phyloP scores from a whole-genome alignment of 768 basidiomycete species.

The Mycena vitilis region DNA sequence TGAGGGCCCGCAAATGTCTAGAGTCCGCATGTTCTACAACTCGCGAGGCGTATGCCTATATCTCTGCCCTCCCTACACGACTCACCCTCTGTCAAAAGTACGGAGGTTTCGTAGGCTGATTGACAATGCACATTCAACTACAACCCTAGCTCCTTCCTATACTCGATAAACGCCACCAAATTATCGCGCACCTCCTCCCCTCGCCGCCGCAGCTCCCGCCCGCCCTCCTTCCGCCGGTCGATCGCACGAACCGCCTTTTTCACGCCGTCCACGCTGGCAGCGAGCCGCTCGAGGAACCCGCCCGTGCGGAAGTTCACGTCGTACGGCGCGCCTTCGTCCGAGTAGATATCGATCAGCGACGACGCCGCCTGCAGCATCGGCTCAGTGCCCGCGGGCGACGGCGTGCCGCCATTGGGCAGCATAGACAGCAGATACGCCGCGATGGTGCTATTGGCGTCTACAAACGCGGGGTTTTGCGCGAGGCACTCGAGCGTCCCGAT shows the following conservation, averaged over 20 bases:
- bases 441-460: constrained; percentile 80
- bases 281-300: constrained; percentile 65
- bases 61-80: too few relatives aligned
- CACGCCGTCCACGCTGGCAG: constrained; percentile 69
- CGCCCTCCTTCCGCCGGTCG: constrained; percentile 74
- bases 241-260: constrained; percentile 72
- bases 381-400: constrained; percentile 66
- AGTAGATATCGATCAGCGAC: constrained; percentile 92
- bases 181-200: constrained; percentile 86
- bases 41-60: too few relatives aligned
- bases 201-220: constrained; percentile 70
- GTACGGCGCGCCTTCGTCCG: constrained; percentile 84
- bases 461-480: constrained; percentile 72
- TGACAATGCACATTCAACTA: constrained; percentile 32
- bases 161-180: constrained; percentile 79
- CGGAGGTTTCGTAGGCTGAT: too few relatives aligned
- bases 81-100: too few relatives aligned
- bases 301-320: constrained; percentile 84
- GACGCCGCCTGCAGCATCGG: constrained; percentile 82
- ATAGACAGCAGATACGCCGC: constrained; percentile 74
- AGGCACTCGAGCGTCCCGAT: constrained; percentile 90
- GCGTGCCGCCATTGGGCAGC: constrained; percentile 56
- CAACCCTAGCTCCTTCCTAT: constrained; percentile 67
- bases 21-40: too few relatives aligned
- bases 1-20: too few relatives aligned